phyloP scores from a whole-genome alignment of 2,329 filamentous ascomycete genomes.

The Emmonsia crescens region DNA sequence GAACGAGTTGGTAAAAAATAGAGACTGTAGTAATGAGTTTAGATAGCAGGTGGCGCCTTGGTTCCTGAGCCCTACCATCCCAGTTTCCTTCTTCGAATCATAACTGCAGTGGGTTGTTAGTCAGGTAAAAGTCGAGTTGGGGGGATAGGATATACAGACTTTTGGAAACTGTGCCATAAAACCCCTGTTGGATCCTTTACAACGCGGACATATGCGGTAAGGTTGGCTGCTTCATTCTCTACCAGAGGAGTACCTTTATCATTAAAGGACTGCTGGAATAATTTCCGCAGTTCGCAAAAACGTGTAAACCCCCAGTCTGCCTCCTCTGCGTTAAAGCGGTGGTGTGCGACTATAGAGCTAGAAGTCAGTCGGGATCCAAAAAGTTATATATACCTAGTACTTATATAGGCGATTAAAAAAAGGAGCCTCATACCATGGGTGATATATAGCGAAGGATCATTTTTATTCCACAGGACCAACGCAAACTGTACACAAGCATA shows the following conservation, averaged over 20 bases:
- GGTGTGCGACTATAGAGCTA: conserved; percentile 54
- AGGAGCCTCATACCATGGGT: conserved; percentile 50
- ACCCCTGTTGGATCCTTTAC: conserved; percentile 41
- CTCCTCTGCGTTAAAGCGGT: conserved; percentile 92
- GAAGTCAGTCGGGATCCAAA: conserved; percentile 1
- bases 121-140: conserved; percentile 20
- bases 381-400: conserved; percentile 7
- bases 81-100: conserved; percentile 98
- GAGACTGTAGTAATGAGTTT: conserved; percentile 71
- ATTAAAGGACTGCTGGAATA: conserved; percentile 73
- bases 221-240: conserved; percentile 36
- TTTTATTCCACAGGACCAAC: conserved; percentile 85
- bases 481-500: conserved; percentile 94
- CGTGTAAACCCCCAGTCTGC: conserved; percentile 98
- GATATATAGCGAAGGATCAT: conserved; percentile 73
- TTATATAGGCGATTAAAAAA: neutral
- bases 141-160: conserved; percentile 20
- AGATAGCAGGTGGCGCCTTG: conserved; percentile 89
- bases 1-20: conserved; percentile 86
- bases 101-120: conserved; percentile 49
- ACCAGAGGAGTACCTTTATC: conserved; percentile 48
- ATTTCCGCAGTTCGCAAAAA: conserved; percentile 75
- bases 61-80: conserved; percentile 92
- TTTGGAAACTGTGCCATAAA: conserved; percentile 38
- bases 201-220: conserved; percentile 39